Evolutionary conservation across 805 yeast genomes (phyloP), one percentile per base, ranked within the genome.

Genomic region (Komagataella kurtzmanii): DNA sequence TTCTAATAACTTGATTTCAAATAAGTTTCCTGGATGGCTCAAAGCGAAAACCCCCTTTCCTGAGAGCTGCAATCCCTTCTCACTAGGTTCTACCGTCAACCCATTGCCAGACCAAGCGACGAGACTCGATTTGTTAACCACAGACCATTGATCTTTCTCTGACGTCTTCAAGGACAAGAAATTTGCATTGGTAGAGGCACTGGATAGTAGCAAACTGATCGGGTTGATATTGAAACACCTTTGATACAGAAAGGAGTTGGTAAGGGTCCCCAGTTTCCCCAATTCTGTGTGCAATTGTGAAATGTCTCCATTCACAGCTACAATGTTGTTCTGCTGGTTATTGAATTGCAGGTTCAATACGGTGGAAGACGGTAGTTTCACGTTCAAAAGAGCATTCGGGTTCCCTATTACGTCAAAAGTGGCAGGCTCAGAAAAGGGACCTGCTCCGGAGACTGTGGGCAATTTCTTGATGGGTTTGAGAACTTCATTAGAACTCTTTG

Each of bases 81-180:
- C 49, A 46, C 19, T 58, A 51, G 2, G 52, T 3, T 49, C 50
- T 24, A 62, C 44, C 30, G 63, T 55, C 18, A 73, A 55, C 48
- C 63, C 59, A 49, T 64, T 68, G 0, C 77, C 79, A 0, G 74
- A 63, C 80, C 80, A 76, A 5, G 79, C 77, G 10, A 75, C 62
- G 8, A 76, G 54, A 50, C 61, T 62, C 12, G 65, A 61, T 48
- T 66, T 66, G 36, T 63, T 67, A 17, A 64, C 48, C 17, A 75
- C 61, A 6, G 58, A 58, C 79, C 79, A 74, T 14, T 53, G 46
- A 10, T 57, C 58, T 1, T 51, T 49, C 14, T 56, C 55, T 7
- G 55, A 47, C 10, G 49, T 54, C 2, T 58, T 56, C 3, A 67
- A 52, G 4, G 66, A 61, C 2, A 73, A 53, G 53, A 69, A 74